These are phyloP conservation scores for Allodekkera sacchari DNA, from an alignment of 805 yeast genomes.

Conservation along the genomic window DNA sequence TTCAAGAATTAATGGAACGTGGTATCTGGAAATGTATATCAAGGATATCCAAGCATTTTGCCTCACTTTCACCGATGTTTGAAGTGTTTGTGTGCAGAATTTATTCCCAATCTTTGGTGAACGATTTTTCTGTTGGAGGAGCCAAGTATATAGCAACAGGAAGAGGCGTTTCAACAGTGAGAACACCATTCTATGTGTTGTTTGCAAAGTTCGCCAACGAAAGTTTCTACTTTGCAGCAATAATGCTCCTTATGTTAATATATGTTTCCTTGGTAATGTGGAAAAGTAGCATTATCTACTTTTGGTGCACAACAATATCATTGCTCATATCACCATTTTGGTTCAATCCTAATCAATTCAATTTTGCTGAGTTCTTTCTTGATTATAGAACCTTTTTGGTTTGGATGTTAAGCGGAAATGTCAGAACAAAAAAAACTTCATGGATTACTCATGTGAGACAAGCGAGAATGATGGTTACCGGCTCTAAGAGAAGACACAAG, in stretches of 20 bases:
- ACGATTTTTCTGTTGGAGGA: slow-evolving; percentile 68
- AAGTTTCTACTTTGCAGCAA: slow-evolving; percentile 56
- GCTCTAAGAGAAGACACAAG: slow-evolving; percentile 39
- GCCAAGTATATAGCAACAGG: slow-evolving; percentile 80
- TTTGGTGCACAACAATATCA: slow-evolving; percentile 64
- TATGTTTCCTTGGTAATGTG: slow-evolving; percentile 57
- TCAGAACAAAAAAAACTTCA: slow-evolving; percentile 23
- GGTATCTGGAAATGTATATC: slow-evolving; percentile 64
- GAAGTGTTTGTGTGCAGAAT: slow-evolving; percentile 75
- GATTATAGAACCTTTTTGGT: slow-evolving; percentile 51
- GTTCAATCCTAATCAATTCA: slow-evolving; percentile 72
- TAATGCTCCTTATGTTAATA: slow-evolving; percentile 41
- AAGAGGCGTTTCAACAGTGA: slow-evolving; percentile 70
- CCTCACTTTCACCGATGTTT: slow-evolving; percentile 67
- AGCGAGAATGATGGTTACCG: slow-evolving; percentile 46
- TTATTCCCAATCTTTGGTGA: slow-evolving; percentile 60
- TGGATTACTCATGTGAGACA: slow-evolving; percentile 45
- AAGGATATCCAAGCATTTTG: slow-evolving; percentile 56
- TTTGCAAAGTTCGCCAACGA: slow-evolving; percentile 65
- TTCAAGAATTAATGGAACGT: slow-evolving; percentile 70
- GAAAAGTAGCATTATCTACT: slow-evolving; percentile 52
- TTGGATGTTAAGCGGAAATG: slow-evolving; percentile 48
- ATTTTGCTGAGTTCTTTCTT: slow-evolving; percentile 58
- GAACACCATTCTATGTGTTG: slow-evolving; percentile 57
- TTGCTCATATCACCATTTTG: slow-evolving; percentile 64